A percentile compares a stretch with the other conserved stretches of the same genome.
Evolutionary conservation across 179 eudicot genomes (phyloP).

Genomic region (Pouteria campechiana): DNA sequence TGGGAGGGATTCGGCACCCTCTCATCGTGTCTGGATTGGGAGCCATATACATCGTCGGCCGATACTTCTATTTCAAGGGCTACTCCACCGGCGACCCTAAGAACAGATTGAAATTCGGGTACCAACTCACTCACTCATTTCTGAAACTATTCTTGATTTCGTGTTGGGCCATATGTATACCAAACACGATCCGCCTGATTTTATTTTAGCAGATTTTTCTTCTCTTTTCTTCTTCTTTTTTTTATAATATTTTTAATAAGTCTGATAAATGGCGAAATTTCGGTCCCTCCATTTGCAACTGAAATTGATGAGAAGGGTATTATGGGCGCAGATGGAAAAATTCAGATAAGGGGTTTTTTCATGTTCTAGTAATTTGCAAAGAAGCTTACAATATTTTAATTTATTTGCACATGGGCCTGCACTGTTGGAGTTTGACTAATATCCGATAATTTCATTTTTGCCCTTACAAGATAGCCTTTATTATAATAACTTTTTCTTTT

Average conservation of each 20-base stretch:
- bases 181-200: background rate
- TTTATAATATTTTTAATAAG: background rate
- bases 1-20: conserved; percentile 84
- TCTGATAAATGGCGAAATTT: background rate
- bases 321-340: too few relatives aligned
- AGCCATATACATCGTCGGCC: conserved; percentile 25
- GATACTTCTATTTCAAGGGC: conserved; percentile 90
- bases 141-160: background rate
- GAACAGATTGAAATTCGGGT: conserved; percentile 65
- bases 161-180: background rate
- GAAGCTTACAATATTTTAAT: too few relatives aligned
- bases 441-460: too few relatives aligned
- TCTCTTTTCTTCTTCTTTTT: background rate
- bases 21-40: conserved; percentile 43
- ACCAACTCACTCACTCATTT: background rate
- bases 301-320: too few relatives aligned
- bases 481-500: too few relatives aligned
- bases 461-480: too few relatives aligned
- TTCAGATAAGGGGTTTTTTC: too few relatives aligned
- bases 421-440: too few relatives aligned
- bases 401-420: too few relatives aligned
- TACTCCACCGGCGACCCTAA: conserved; percentile 73
- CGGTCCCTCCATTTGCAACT: too few relatives aligned
- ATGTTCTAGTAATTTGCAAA: too few relatives aligned
- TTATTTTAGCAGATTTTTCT: background rate